Base-by-base conservation (phyloP, 805 yeast genomes). In the Hanseniaspora pseudoguilliermondii region DNA sequence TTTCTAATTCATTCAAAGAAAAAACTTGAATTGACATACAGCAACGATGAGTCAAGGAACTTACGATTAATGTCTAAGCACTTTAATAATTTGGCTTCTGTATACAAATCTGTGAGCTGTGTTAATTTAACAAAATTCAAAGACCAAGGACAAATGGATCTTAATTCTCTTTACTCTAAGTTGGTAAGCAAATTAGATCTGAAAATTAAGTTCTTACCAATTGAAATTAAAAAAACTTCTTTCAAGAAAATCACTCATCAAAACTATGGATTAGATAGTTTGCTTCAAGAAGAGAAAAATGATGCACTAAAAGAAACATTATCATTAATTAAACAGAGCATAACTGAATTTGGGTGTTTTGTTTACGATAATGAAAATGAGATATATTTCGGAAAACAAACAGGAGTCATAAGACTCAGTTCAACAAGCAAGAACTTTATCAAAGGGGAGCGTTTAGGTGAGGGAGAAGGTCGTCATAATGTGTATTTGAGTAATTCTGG, bases 361-460 rank as follows among this genome's bases (percentile, higher is more conserved):
- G 78, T 84, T 51, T 86, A 78, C 65, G 95, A 91, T 67, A 71
- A 77, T 7, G 69, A 69, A 9, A 74, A 75, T 29, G 76, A 77
- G 2, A 82, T 82, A 57, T 79, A 78, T 52, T 75, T 83, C 16
- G 82, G 86, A 7, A 84, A 88, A 64, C 99, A 93, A 66, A 80
- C 85, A 49, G 99, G 99, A 39, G 84, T 89, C 5, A 84, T 93
- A 64, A 72, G 97, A 59, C 82, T 90, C 15, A 90, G 93, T 67
- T 46, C 56, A n/a, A 53, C 56, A 8, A 46, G 56, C 11, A 53
- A 46, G 21, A 53, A 53, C 39, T 53, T 39, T 46, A 39, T 46
- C 1, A 53, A 23, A n/a, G 47, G 40, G 3, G 50, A 53, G 2
- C 40, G 42, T 25, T n/a, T 11, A n/a, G 13, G 8, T 7, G 40